These are phyloP conservation scores for Tetragonia tetragonoides DNA, from an alignment of 148 eudicot species.

Conservation along the genomic window DNA sequence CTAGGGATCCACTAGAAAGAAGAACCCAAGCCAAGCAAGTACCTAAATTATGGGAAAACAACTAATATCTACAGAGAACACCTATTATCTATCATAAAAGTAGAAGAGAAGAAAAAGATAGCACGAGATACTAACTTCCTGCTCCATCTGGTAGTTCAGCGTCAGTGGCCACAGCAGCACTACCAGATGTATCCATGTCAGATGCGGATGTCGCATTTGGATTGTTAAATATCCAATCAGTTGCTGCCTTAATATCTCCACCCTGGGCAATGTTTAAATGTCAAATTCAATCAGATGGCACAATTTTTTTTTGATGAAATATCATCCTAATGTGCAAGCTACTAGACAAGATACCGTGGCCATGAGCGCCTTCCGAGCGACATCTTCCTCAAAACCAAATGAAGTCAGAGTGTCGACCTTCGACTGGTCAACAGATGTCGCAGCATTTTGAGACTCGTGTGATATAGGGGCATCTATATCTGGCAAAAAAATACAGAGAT, in stretches of 20 bases:
- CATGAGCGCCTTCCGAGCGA: conserved; percentile 70
- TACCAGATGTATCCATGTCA: conserved; percentile 63
- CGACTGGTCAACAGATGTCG: conserved; percentile 58
- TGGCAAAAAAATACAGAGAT: conserved; percentile 28
- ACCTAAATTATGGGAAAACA: no score
- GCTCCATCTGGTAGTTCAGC: conserved; percentile 79
- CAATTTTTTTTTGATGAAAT: background rate
- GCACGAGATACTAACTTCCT: conserved; percentile 68
- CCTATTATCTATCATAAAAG: background rate
- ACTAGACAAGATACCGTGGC: conserved; percentile 53
- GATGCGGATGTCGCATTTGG: conserved; percentile 48
- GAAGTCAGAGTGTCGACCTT: conserved; percentile 66
- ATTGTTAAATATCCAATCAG: conserved; percentile 90
- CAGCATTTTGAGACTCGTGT: conserved; percentile 34
- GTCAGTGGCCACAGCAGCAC: conserved; percentile 40
- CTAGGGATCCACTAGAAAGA: background rate
- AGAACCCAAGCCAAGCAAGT: no score
- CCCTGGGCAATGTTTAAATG: conserved; percentile 42
- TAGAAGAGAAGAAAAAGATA: background rate
- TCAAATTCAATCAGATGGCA: background rate
- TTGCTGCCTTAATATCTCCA: conserved; percentile 91
- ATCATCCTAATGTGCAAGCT: conserved; percentile 1
- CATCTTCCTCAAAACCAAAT: conserved; percentile 79
- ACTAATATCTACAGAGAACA: background rate
- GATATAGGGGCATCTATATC: conserved; percentile 85